A percentile compares a stretch with the other conserved stretches of the same genome.
Conservation (phyloP, 192 early-diverging fungal species). For the Helicostylum pulchrum region DNA sequence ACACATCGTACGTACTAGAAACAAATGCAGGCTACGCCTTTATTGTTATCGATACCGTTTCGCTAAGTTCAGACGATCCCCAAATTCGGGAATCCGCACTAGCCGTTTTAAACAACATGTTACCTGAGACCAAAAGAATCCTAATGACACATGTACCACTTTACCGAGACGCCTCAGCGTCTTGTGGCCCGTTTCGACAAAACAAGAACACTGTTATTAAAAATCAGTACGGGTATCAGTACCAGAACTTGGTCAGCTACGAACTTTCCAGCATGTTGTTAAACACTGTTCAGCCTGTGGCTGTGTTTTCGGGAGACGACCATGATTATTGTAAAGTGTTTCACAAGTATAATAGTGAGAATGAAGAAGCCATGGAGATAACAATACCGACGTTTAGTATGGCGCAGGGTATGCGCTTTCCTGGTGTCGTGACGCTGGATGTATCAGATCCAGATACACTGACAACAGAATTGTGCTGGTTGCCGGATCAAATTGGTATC, state of each 20-base stretch:
- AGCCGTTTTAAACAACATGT: constrained; percentile 41
- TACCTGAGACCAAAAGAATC: constrained; percentile 43
- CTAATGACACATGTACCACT: constrained; percentile 88
- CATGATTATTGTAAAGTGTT: constrained; percentile 83
- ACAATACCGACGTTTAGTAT: constrained; percentile 63
- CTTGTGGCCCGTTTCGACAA: constrained; percentile 72
- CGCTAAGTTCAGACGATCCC: constrained; percentile 48
- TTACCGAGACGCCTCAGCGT: constrained; percentile 58
- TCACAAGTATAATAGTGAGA: constrained; percentile 29
- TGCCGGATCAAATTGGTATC: constrained; percentile 67
- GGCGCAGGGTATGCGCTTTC: constrained; percentile 52
- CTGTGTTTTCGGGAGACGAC: constrained; percentile 89
- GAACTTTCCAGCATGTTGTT: constrained; percentile 59
- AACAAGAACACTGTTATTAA: constrained; percentile 45
- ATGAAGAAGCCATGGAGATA: constrained; percentile 20
- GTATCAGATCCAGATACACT: constrained; percentile 29
- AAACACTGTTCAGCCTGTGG: constrained; percentile 51
- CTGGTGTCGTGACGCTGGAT: constrained; percentile 56
- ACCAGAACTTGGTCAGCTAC: constrained; percentile 75
- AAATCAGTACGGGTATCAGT: constrained; percentile 73
- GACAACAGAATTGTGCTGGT: constrained; percentile 42
- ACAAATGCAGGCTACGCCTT: constrained; percentile 57
- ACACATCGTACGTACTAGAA: constrained; percentile 49
- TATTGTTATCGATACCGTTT: constrained; percentile 75
- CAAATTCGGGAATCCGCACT: constrained; percentile 46